Percentiles rank a stretch among this genome's conserved stretches.
phyloP scores from a whole-genome alignment of 108 stramenopile species.

The Conticribra guillardii region DNA sequence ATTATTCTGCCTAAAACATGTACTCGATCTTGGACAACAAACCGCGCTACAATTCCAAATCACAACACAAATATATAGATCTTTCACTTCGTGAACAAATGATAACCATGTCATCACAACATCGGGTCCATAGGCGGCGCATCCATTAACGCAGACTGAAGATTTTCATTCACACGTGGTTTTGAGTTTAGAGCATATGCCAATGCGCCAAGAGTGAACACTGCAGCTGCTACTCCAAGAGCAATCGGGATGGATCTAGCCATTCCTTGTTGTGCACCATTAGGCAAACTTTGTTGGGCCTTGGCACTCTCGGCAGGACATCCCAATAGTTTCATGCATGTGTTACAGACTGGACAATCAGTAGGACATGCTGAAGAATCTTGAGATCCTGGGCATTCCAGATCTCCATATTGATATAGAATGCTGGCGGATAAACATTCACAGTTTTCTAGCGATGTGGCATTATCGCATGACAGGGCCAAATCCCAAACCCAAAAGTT shows the following conservation, averaged over 20 bases:
- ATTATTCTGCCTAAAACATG: too few species aligned
- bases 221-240: slow-evolving; percentile 16
- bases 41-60: too few species aligned
- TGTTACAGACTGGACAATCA: slow-evolving; percentile 60
- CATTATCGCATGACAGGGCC: slow-evolving; percentile 56
- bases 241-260: slow-evolving; percentile 13
- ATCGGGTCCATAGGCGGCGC: neutral
- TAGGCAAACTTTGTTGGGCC: neutral
- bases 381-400: slow-evolving; percentile 48
- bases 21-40: too few species aligned
- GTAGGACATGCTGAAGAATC: slow-evolving; percentile 44
- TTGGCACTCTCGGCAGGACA: slow-evolving; percentile 2
- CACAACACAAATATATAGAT: too few species aligned
- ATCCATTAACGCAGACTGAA: neutral
- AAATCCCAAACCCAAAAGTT: slow-evolving; percentile 75
- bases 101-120: too few species aligned
- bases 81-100: too few species aligned
- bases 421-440: slow-evolving; percentile 64
- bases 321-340: slow-evolving; percentile 50
- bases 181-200: neutral
- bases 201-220: neutral
- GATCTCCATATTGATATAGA: slow-evolving; percentile 40
- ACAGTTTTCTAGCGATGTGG: slow-evolving; percentile 40
- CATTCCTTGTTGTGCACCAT: neutral
- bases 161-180: neutral